Percentiles rank a stretch among this genome's conserved stretches.
phyloP scores from a whole-genome alignment of 2,329 filamentous ascomycete genomes.

The Fusarium ramigenum region DNA sequence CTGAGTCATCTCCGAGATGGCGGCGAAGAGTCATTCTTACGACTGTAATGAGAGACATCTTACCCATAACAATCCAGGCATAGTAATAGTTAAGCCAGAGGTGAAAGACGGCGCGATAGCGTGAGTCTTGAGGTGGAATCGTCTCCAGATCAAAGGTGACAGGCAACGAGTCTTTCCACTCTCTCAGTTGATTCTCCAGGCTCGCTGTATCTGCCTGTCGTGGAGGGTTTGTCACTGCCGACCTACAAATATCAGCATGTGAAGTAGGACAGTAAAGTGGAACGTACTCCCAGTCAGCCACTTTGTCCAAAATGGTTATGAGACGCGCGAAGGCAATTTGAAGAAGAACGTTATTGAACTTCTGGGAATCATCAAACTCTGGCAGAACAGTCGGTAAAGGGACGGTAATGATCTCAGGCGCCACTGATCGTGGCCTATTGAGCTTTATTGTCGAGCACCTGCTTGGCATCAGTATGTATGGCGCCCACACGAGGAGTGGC shows the following conservation, averaged over 20 bases:
- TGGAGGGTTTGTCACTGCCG: neutral
- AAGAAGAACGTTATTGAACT: neutral
- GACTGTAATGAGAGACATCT: neutral
- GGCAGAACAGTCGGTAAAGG: neutral
- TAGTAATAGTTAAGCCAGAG: neutral
- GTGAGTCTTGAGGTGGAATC: neutral
- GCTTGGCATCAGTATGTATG: neutral
- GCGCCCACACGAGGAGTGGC: fast-evolving
- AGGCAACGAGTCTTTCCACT: neutral
- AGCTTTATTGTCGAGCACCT: neutral
- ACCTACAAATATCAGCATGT: neutral
- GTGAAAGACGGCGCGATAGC: neutral
- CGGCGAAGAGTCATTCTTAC: neutral
- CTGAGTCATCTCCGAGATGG: neutral
- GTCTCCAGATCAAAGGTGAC: neutral
- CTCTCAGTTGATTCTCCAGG: neutral
- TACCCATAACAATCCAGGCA: neutral
- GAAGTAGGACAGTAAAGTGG: fast-evolving
- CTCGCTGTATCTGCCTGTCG: neutral
- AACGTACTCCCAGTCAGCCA: neutral
- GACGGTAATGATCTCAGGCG: neutral
- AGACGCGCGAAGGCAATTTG: neutral
- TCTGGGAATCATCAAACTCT: neutral
- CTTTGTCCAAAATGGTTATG: neutral
- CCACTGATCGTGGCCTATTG: neutral